phyloP scores from a whole-genome alignment of 345 rosid genomes.

The Populus deltoides region DNA sequence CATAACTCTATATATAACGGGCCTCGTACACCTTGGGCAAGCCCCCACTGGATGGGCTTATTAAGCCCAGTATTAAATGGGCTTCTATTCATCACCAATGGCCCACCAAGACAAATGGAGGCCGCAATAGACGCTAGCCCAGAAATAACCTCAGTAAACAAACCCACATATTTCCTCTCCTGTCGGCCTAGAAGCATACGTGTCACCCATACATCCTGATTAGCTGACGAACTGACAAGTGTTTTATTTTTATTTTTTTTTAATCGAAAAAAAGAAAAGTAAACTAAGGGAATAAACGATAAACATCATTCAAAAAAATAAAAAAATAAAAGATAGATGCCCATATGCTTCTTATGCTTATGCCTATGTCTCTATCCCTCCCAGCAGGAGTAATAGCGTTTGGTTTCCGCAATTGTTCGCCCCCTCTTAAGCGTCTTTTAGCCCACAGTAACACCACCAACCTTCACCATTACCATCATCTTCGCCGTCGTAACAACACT shows the following conservation, averaged over 20 bases:
- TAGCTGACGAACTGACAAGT: neutral
- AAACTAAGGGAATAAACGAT: neutral
- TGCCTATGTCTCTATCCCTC: slow-evolving; percentile 20
- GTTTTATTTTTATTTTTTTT: neutral
- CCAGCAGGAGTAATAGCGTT: slow-evolving; percentile 29
- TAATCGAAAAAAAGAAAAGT: neutral
- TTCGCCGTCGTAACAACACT: neutral
- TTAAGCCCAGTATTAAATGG: no score
- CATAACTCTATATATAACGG: no score
- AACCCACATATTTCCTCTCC: neutral
- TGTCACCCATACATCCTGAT: neutral
- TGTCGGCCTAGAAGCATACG: neutral
- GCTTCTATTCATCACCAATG: neutral
- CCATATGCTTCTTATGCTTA: neutral
- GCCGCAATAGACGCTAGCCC: neutral
- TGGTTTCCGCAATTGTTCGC: slow-evolving; percentile 40
- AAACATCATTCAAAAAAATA: neutral
- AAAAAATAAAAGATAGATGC: neutral
- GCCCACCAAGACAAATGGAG: neutral
- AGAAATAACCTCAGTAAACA: neutral
- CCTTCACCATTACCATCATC: slow-evolving; percentile 9
- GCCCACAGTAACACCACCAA: neutral
- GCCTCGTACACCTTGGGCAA: no score
- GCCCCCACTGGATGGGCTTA: no score
- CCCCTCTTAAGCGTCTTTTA: slow-evolving; percentile 34